Evolutionary conservation across 2,329 filamentous ascomycete genomes (phyloP), one percentile per base, ranked within the genome.

Genomic region (Penicillium sp.): DNA sequence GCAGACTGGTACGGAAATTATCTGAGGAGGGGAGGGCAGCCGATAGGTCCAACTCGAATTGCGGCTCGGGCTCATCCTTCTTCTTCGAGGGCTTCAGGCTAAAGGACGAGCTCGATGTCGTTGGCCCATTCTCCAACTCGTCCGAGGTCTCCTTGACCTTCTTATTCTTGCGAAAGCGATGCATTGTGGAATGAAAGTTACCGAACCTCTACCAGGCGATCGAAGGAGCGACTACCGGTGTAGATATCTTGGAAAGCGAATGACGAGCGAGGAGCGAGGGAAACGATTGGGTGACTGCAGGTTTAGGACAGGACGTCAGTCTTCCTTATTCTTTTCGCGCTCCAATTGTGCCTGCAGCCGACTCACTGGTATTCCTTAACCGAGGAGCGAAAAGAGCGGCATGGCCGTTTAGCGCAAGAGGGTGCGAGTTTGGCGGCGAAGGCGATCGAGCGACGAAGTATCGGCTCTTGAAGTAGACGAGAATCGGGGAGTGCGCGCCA

Each of bases 1-100:
- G 82, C 59, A 99, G 80, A 81, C 95, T 98, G 3, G 95, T 99
- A 58, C 95, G 87, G 76, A 99, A 98, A 71, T 98, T 89, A 76
- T 98, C 92, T 49, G 81, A 88, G 0, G 92, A 83, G 1, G 95
- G 95, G 2, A 99, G 81, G 0, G 87, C 93, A 12, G 81, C 81
- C 2, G 87, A 75, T 12, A 98, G 80, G 69, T 98, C 89, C 49
- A 97, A 77, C 62, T 91, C 84, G 3, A 73, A 73, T 60, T 74
- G 59, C 80, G 82, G 72, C 67, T 84, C 81, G 12, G 78, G 76
- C 61, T 78, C 71, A 17, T 74, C 71, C 65, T 80, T 76, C 64
- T 83, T 82, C 74, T 84, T 86, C 49, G 77, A 74, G n/a, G 75
- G 65, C 61, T 73, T 76, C 47, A 73, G 67, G 34, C 68, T 69